A percentile compares a stretch with the other conserved stretches of the same genome.
Conservation (phyloP, 2,329 filamentous ascomycete species). For the Waltergamsia citrina region DNA sequence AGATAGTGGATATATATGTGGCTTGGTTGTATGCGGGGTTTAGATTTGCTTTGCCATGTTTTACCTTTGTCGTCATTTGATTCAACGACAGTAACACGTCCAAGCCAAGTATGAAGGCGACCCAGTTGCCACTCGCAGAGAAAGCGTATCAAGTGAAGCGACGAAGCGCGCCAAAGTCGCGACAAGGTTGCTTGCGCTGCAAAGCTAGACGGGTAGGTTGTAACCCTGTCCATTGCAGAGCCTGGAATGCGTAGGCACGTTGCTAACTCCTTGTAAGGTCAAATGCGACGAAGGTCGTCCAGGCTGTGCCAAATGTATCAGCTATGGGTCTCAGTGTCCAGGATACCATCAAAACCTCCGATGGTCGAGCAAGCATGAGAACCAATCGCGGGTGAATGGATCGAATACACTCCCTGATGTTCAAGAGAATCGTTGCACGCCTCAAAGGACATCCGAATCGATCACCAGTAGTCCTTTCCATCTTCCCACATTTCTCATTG, state of each 20-base stretch:
- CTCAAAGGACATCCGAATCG: too few species aligned
- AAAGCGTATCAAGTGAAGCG: too few species aligned
- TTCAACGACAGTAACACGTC: too few species aligned
- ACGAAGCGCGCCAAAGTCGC: not conserved
- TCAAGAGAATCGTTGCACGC: not conserved
- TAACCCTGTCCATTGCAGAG: too few species aligned
- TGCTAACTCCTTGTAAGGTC: not conserved
- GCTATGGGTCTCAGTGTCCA: not conserved
- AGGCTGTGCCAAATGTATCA: not conserved
- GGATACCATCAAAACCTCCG: not conserved
- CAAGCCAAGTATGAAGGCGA: not conserved
- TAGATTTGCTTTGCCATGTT: too few species aligned
- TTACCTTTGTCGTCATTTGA: too few species aligned
- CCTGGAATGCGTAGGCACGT: too few species aligned
- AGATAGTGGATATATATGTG: too few species aligned
- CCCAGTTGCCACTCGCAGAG: not conserved
- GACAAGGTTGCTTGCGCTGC: conserved; percentile 1
- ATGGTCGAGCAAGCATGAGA: conserved; percentile 1
- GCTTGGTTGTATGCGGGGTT: too few species aligned
- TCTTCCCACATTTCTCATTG: not conserved
- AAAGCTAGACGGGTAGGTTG: not conserved
- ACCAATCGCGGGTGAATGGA: not conserved
- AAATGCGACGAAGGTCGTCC: not conserved
- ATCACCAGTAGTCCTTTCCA: too few species aligned
- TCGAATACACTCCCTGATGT: not conserved